These are phyloP conservation scores for Schizopora paradoxa DNA, from an alignment of 1,284 basidiomycete species.

Conservation along the genomic window DNA sequence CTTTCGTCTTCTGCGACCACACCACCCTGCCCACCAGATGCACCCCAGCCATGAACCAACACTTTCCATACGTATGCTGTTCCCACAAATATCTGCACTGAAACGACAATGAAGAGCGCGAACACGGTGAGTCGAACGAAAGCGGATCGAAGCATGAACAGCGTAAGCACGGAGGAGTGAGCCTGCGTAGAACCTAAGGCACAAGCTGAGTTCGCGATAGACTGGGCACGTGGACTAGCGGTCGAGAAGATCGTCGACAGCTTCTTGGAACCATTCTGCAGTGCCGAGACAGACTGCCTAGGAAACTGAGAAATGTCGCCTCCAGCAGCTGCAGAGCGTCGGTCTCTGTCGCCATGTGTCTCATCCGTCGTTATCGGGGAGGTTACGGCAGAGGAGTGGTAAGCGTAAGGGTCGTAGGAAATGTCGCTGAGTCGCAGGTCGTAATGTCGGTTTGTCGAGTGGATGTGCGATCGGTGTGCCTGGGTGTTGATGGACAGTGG, in stretches of 20 bases:
- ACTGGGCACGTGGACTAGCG: no score
- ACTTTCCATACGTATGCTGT: conserved; percentile 11
- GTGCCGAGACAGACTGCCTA: no score
- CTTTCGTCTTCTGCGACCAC: conserved; percentile 4
- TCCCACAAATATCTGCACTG: conserved; percentile 5
- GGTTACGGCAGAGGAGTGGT: neutral
- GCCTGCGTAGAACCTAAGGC: neutral
- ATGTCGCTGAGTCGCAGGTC: no score
- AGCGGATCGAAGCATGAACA: neutral
- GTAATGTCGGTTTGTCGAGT: no score
- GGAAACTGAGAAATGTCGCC: no score
- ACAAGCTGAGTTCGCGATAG: no score
- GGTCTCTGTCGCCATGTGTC: no score
- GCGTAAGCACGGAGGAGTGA: neutral
- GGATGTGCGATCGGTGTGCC: no score
- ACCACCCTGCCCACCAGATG: neutral
- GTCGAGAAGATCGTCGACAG: no score
- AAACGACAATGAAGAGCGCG: conserved; percentile 6
- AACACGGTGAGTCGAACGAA: neutral
- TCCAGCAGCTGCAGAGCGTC: neutral
- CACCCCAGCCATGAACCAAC: neutral
- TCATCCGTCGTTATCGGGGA: neutral
- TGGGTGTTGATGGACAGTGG: no score
- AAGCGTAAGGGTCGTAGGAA: neutral
- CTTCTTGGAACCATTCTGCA: no score